Base-by-base conservation (phyloP, 495 filamentous ascomycete genomes). In the Penicillium coffeae region DNA sequence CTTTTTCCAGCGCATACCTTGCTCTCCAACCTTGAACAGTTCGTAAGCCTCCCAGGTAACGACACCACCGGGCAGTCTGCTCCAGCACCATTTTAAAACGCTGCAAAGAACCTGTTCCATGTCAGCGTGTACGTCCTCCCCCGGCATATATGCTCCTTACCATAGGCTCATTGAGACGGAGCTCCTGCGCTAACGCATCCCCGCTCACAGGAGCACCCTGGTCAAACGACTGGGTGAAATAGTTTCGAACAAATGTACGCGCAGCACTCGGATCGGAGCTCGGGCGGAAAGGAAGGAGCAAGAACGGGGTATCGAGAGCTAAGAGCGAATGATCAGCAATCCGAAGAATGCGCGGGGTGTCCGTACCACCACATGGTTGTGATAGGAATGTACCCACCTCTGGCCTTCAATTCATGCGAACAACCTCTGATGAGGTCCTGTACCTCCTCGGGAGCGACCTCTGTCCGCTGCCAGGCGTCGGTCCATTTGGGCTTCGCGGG, bases 11-110 rank as follows among this genome's bases (percentile, higher is more conserved):
- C 55, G 48, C 59, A 42, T 83, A 95, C 90, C 90, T 76, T 87
- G 80, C 72, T 97, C 93, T 57, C 92, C 93, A 56, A 95, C 86
- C 63, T 85, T 89, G 76, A 98, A 98, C 13, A 96, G 73, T 54
- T 97, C 90, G 60, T 98, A 98, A 20, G 88, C 90, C 52, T 96
- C 89, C 94, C 94, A 97, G 42, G 89, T 89, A 39, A 98, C 91
- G 10, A 98, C 83, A 57, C 93, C 93, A 41, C 92, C 90, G 32
- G 86, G 82, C 32, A 98, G 73, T 76, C 93, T 80, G 67, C 89
- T 90, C 93, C 93, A 98, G 66, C 93, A 96, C 93, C 93, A 98
- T 76, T 97, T 98, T 54, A 96, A 72, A 22, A 96, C 89, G 60
- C 90, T 91, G 54, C 88, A 90, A 38, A 98, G 76, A 45, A 95